Evolutionary conservation across 2,329 filamentous ascomycete genomes (phyloP), one percentile per base, ranked within the genome.

Genomic region (Bipolaris bicolor): DNA sequence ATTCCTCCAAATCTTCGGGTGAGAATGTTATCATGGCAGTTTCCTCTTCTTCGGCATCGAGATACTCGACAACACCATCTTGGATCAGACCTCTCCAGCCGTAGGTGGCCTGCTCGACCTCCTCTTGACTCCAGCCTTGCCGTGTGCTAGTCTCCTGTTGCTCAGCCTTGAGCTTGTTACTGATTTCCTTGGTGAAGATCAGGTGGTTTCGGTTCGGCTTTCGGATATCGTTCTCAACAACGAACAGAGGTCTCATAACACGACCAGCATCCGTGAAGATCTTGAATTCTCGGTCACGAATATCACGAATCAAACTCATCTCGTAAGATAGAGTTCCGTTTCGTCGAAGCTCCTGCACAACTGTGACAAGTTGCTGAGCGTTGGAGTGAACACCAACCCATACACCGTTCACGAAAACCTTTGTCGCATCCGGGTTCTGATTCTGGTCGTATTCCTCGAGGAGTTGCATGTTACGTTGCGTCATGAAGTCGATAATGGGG

Each of bases 11-110:
- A 72, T 98, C 95, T 75, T 98, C 94, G 0, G 95, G 95, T 0
- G 92, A 96, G 94, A 99, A 99, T 77, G 93, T 92, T 72, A 99
- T 99, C 95, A 99, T 99, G 37, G 95, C 89, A 0, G 92, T 96
- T 77, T 99, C 96, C 75, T 99, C 95, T 81, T 99, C 96, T 74
- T 99, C 96, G 0, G 95, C 95, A 76, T 99, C 95, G 10, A 99
- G 86, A 71, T 97, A 98, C 75, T 99, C 95, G 36, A 99, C 90
- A 2, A 92, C 91, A 77, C 94, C 95, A 11, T 87, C 86, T 56
- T 89, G 86, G 41, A 97, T 87, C 39, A 99, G 82, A 16, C 92
- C 91, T 66, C 92, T 87, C 92, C 96, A 99, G 49, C 92, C 93
- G 70, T 91, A 94, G 67, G 88, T 90, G 29, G 82, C 73, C 47